Evolutionary conservation across 163 green algal genomes (phyloP).

Genomic region (Chlamydomonas reinhardtii): DNA sequence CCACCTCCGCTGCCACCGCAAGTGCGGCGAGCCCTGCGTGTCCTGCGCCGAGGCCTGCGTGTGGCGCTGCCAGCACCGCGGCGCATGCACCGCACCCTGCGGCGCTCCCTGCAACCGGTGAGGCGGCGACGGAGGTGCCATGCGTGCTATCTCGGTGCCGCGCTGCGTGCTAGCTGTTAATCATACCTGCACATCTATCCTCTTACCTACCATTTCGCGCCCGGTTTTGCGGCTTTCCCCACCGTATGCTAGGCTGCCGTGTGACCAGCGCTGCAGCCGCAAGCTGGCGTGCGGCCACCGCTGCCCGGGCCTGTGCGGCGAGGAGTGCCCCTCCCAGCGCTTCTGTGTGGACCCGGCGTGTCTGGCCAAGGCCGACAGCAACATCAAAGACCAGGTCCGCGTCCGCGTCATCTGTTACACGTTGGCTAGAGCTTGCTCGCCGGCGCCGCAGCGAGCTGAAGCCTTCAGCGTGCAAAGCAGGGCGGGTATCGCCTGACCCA

Average conservation of each 20-base stretch:
- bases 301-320: slow-evolving; percentile 76
- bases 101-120: slow-evolving; percentile 72
- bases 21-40: slow-evolving; percentile 65
- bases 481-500: no score
- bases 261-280: slow-evolving; percentile 69
- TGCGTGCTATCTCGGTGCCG: no score
- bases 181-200: no score
- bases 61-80: slow-evolving; percentile 71
- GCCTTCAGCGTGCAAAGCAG: no score
- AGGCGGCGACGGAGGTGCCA: no score
- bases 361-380: slow-evolving; percentile 8
- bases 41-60: slow-evolving; percentile 70
- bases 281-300: slow-evolving; percentile 71
- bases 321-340: slow-evolving; percentile 61
- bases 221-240: background rate
- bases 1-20: slow-evolving; percentile 56
- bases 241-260: slow-evolving; percentile 63
- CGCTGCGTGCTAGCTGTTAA: no score
- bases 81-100: slow-evolving; percentile 70
- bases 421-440: no score
- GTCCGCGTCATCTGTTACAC: no score
- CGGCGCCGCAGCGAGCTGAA: no score
- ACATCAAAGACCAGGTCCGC: slow-evolving; percentile 25
- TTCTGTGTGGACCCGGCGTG: slow-evolving; percentile 64
- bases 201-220: background rate